Percentiles rank a stretch among this genome's conserved stretches.
Evolutionary conservation across 2,329 filamentous ascomycete species (phyloP).

Genomic region (Monosporascus sp.): DNA sequence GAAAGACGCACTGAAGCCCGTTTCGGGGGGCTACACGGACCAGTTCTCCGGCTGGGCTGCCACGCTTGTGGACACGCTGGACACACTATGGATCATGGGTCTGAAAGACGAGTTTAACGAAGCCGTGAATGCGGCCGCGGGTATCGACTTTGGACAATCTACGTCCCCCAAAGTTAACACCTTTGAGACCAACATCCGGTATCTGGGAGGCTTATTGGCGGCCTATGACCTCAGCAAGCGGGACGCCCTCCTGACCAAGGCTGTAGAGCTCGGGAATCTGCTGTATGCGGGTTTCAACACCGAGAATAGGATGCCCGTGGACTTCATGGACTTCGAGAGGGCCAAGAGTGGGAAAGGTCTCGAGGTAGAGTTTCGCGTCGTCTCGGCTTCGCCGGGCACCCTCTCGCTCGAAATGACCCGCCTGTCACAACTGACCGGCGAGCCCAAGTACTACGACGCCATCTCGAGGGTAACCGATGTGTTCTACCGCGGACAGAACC

Average conservation of each 20-base stretch:
- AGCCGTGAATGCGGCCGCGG: slow-evolving; percentile 37
- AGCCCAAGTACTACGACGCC: slow-evolving; percentile 71
- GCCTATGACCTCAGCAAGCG: slow-evolving; percentile 36
- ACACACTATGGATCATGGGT: slow-evolving; percentile 47
- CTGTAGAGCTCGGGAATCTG: slow-evolving; percentile 40
- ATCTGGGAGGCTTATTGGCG: slow-evolving; percentile 37
- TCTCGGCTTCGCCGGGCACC: slow-evolving; percentile 52
- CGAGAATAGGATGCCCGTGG: slow-evolving; percentile 39
- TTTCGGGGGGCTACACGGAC: slow-evolving; percentile 37
- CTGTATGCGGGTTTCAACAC: slow-evolving; percentile 43
- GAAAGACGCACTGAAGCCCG: slow-evolving; percentile 42
- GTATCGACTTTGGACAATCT: slow-evolving; percentile 43
- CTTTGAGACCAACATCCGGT: slow-evolving; percentile 42
- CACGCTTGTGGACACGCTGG: slow-evolving; percentile 48
- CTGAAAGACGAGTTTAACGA: slow-evolving; percentile 43
- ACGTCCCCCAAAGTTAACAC: slow-evolving; percentile 30
- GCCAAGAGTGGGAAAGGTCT: slow-evolving; percentile 33
- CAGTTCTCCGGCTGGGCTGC: slow-evolving; percentile 47
- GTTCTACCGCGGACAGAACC: slow-evolving; percentile 59
- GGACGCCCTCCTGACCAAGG: slow-evolving; percentile 36
- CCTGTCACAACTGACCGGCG: slow-evolving; percentile 66
- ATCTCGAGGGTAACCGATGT: slow-evolving; percentile 63
- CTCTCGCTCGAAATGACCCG: slow-evolving; percentile 69
- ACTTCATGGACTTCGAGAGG: slow-evolving; percentile 40
- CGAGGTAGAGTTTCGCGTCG: slow-evolving; percentile 30